Evolutionary conservation across 805 yeast species (phyloP).

Genomic region (Kazachstania bromeliacearum): DNA sequence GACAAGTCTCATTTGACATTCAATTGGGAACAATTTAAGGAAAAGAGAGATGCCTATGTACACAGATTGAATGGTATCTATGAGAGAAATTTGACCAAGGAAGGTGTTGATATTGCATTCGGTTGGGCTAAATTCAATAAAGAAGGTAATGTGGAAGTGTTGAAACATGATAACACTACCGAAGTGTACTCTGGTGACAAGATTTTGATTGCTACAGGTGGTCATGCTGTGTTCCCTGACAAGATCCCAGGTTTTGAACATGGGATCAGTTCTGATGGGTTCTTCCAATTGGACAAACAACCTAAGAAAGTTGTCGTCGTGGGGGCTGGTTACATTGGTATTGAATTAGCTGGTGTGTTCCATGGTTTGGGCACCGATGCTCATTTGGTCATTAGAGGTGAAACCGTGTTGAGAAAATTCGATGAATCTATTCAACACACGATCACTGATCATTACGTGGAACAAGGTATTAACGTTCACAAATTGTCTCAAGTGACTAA

Average conservation of each 20-base stretch:
- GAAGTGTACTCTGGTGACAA: slow-evolving; percentile 69
- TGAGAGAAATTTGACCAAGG: slow-evolving; percentile 76
- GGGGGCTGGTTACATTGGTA: slow-evolving; percentile 97
- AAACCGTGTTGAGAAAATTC: slow-evolving; percentile 79
- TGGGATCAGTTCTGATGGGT: slow-evolving; percentile 86
- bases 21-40: slow-evolving; percentile 75
- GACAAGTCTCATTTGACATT: slow-evolving; percentile 50
- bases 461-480: slow-evolving; percentile 74
- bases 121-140: slow-evolving; percentile 78
- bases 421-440: slow-evolving; percentile 74
- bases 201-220: slow-evolving; percentile 88
- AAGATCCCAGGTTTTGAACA: slow-evolving; percentile 69
- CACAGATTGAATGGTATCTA: slow-evolving; percentile 85
- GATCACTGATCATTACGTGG: slow-evolving; percentile 69
- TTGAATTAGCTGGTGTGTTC: slow-evolving; percentile 92
- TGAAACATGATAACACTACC: slow-evolving; percentile 49
- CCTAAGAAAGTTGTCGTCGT: slow-evolving; percentile 91
- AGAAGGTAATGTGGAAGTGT: slow-evolving; percentile 71
- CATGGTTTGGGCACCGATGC: slow-evolving; percentile 79
- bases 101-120: slow-evolving; percentile 76
- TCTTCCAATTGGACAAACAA: slow-evolving; percentile 69
- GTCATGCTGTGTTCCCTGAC: slow-evolving; percentile 62
- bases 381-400: slow-evolving; percentile 82
- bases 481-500: slow-evolving; percentile 47
- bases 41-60: slow-evolving; percentile 87